A percentile compares a stretch with the other conserved stretches of the same genome.
These are phyloP conservation scores for Leishmania tarentolae DNA, from an alignment of 208 protist genomes.

Conservation along the genomic window DNA sequence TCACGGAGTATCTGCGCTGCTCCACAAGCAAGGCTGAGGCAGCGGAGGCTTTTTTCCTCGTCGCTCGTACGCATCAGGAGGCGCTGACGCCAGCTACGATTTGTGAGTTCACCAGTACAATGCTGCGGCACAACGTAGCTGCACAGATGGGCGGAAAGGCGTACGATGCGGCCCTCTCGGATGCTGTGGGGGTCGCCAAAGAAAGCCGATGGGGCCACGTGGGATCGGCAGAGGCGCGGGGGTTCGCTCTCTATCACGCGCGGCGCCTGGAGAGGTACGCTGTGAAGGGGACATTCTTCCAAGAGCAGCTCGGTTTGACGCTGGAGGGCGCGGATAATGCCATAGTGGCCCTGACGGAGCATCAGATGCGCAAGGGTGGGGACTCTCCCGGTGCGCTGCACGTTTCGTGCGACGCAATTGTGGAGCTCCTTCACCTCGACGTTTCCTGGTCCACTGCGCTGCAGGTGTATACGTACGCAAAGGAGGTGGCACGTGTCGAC, in stretches of 20 bases:
- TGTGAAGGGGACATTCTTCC: slow-evolving; percentile 51
- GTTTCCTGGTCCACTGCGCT: slow-evolving; percentile 71
- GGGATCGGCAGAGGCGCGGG: slow-evolving; percentile 43
- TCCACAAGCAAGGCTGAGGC: slow-evolving; percentile 45
- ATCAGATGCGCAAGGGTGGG: slow-evolving; percentile 43
- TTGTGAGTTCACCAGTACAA: slow-evolving; percentile 30
- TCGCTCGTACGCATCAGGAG: slow-evolving; percentile 30
- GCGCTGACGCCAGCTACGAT: slow-evolving; percentile 30
- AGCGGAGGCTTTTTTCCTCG: slow-evolving; percentile 47
- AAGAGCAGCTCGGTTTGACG: slow-evolving; percentile 48
- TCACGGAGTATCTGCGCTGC: slow-evolving; percentile 24
- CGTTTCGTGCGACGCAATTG: slow-evolving; percentile 37
- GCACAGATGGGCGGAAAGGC: slow-evolving; percentile 37
- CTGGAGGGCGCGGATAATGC: slow-evolving; percentile 79
- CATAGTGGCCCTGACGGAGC: slow-evolving; percentile 50
- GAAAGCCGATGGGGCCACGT: slow-evolving; percentile 52
- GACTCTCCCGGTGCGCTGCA: slow-evolving; percentile 28
- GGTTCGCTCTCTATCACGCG: slow-evolving; percentile 56
- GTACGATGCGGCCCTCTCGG: slow-evolving; percentile 52
- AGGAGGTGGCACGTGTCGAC: slow-evolving; percentile 26
- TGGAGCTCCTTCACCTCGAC: slow-evolving; percentile 74
- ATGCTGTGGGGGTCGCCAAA: slow-evolving; percentile 34
- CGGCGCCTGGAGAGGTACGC: slow-evolving; percentile 50
- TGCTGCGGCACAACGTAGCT: slow-evolving; percentile 54
- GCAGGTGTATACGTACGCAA: slow-evolving; percentile 45